Conservation (phyloP, 768 basidiomycete genomes). For the Pulveroboletus sp. region DNA sequence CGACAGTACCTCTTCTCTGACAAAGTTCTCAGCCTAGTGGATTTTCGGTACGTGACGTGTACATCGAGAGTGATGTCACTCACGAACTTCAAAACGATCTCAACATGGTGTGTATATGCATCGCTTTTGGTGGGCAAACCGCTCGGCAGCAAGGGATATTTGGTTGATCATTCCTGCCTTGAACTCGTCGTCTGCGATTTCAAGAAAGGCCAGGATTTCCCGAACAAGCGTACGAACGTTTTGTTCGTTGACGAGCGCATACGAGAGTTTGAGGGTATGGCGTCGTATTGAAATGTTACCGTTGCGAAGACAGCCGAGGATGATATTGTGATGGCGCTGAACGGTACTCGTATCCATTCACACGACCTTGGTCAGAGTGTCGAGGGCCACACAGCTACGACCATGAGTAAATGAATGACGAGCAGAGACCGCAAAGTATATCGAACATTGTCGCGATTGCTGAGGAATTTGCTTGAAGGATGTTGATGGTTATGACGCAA, state of each 20-base stretch:
- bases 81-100: too few species aligned
- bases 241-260: slow-evolving; percentile 92
- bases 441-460: slow-evolving; percentile 98
- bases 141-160: slow-evolving; percentile 91
- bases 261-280: slow-evolving; percentile 93
- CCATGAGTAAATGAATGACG: slow-evolving; percentile 8
- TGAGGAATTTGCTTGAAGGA: slow-evolving; percentile 96
- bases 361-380: slow-evolving; percentile 98
- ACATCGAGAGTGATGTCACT: slow-evolving; percentile 25
- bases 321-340: slow-evolving; percentile 95
- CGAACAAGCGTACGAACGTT: slow-evolving; percentile 90
- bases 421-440: slow-evolving; percentile 33
- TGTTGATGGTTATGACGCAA: slow-evolving; percentile 99
- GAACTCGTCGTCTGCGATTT: slow-evolving; percentile 98
- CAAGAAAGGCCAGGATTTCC: slow-evolving; percentile 92
- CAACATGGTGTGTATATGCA: slow-evolving; percentile 98
- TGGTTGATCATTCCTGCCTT: slow-evolving; percentile 98
- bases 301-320: slow-evolving; percentile 98
- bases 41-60: background rate
- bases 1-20: slow-evolving; percentile 92
- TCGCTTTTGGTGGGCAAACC: slow-evolving; percentile 94
- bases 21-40: slow-evolving; percentile 99
- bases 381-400: slow-evolving; percentile 89
- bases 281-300: slow-evolving; percentile 98
- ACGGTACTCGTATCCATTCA: slow-evolving; percentile 97